Evolutionary conservation across 805 yeast species (phyloP).

Genomic region (Kluyveromyces aestuarii): DNA sequence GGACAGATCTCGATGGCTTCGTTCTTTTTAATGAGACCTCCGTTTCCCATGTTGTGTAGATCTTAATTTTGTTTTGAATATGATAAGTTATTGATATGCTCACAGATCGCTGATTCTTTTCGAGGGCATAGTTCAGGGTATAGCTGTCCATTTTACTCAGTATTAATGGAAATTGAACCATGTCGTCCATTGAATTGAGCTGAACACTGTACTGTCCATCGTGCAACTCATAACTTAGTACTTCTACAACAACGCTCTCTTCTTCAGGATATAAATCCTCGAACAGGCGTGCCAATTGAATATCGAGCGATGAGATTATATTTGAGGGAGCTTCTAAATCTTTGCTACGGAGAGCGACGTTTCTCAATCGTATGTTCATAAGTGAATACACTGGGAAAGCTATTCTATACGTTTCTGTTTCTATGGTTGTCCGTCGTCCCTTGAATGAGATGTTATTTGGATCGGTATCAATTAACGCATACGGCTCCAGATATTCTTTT

Average conservation of each 20-base stretch:
- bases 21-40: constrained; percentile 22
- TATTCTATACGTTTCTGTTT: not conserved
- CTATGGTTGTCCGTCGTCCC: not conserved
- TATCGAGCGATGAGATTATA: constrained; percentile 25
- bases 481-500: not conserved
- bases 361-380: constrained; percentile 25
- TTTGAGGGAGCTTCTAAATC: constrained; percentile 6
- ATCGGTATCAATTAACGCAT: not conserved
- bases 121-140: constrained; percentile 20
- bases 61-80: constrained; percentile 5
- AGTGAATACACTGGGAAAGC: constrained; percentile 24
- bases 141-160: constrained; percentile 18
- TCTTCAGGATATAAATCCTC: not conserved
- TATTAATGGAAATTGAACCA: constrained; percentile 15
- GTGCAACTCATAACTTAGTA: constrained; percentile 11
- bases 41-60: constrained; percentile 25
- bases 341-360: constrained; percentile 12
- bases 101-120: constrained; percentile 22
- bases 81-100: constrained; percentile 16
- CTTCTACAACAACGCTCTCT: not conserved
- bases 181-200: constrained; percentile 13
- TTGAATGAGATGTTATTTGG: not conserved
- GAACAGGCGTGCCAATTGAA: constrained; percentile 14
- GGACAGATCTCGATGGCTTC: not conserved
- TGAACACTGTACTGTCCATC: constrained; percentile 13